phyloP scores from a whole-genome alignment of 2,329 filamentous ascomycete species.

The Fusarium piperis region DNA sequence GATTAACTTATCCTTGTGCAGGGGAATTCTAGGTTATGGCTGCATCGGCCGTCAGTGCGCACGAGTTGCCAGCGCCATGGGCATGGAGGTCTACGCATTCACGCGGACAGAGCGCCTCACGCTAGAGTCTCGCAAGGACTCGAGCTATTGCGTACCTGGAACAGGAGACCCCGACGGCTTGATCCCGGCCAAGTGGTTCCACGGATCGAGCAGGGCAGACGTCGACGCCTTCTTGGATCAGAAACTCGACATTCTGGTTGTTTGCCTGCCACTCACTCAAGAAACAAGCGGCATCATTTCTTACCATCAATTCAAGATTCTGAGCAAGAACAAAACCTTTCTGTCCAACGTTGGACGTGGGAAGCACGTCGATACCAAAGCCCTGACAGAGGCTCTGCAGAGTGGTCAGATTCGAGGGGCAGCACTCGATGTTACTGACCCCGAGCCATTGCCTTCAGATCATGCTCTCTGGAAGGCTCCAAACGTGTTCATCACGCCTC shows the following conservation, averaged over 20 bases:
- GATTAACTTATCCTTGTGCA: neutral
- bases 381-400: neutral
- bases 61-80: conserved; percentile 65
- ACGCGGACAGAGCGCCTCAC: conserved; percentile 69
- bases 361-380: neutral
- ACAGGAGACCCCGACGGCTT: neutral
- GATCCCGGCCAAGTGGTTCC: neutral
- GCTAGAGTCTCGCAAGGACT: conserved; percentile 57
- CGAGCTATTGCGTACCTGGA: neutral
- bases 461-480: conserved; percentile 66
- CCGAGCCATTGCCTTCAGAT: neutral
- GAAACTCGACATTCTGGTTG: conserved; percentile 54
- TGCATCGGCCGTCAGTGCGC: conserved; percentile 55
- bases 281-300: conserved; percentile 66
- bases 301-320: neutral
- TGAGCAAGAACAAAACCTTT: neutral
- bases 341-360: neutral
- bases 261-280: conserved; percentile 51
- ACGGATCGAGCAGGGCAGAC: conserved; percentile 51
- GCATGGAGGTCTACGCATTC: conserved; percentile 74
- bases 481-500: conserved; percentile 67
- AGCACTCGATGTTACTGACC: neutral
- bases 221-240: conserved; percentile 54
- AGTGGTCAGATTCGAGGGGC: neutral
- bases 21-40: conserved; percentile 49